Evolutionary conservation across 2,329 filamentous ascomycete genomes (phyloP).

Genomic region (Lasiodiplodia sp.): DNA sequence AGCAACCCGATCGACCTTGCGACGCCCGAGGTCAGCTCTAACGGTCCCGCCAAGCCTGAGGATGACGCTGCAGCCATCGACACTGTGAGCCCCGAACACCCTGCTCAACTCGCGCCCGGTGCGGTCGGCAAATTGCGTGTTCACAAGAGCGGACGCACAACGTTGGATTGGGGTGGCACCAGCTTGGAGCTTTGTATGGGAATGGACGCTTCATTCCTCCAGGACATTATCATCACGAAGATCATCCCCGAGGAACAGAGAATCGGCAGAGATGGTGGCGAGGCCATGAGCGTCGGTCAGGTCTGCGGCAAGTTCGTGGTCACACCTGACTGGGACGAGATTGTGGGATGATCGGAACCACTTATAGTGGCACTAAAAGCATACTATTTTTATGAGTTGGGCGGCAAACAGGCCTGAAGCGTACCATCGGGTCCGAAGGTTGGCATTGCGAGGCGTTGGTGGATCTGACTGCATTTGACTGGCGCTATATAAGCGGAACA

Average conservation of each 20-base stretch:
- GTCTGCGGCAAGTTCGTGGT: slow-evolving; percentile 71
- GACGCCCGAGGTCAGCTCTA: not conserved
- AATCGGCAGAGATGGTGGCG: slow-evolving; percentile 47
- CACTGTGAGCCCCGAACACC: slow-evolving; percentile 28
- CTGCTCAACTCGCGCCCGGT: slow-evolving; percentile 58
- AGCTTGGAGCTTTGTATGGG: slow-evolving; percentile 65
- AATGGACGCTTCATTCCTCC: slow-evolving; percentile 63
- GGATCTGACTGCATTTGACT: slow-evolving; percentile 3
- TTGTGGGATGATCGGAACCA: slow-evolving; percentile 45
- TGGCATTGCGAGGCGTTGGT: slow-evolving; percentile 1
- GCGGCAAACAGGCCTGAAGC: not conserved
- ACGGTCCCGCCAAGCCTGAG: slow-evolving; percentile 41
- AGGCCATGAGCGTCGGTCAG: slow-evolving; percentile 65
- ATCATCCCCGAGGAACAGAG: slow-evolving; percentile 41
- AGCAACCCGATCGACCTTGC: slow-evolving; percentile 26
- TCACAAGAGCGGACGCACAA: slow-evolving; percentile 67
- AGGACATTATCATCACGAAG: slow-evolving; percentile 62
- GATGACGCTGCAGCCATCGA: slow-evolving; percentile 37
- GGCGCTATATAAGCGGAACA: not conserved
- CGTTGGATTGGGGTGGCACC: slow-evolving; percentile 69
- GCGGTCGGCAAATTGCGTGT: slow-evolving; percentile 67
- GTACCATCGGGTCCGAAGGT: not conserved
- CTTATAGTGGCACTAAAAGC: not conserved
- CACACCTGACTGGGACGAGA: slow-evolving; percentile 65
- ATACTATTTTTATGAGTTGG: not conserved